These are phyloP conservation scores for Wickerhamomyces tratensis DNA, from an alignment of 805 yeast genomes.

Conservation along the genomic window DNA sequence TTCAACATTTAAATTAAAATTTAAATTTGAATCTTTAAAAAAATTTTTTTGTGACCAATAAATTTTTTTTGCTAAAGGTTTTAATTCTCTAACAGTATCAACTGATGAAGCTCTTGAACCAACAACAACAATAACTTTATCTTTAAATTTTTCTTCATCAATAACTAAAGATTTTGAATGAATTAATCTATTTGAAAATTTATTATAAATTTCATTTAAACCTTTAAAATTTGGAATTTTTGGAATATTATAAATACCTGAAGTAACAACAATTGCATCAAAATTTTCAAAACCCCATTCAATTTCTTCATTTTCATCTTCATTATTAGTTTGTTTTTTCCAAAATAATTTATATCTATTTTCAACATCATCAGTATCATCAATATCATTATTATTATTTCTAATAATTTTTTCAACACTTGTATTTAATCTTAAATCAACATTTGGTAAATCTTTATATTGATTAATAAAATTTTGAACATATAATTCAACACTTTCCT, in stretches of 20 bases:
- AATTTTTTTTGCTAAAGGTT: slow-evolving; percentile 18
- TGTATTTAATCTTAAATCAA: background rate
- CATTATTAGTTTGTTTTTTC: slow-evolving; percentile 5
- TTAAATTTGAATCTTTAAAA: background rate
- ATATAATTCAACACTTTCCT: background rate
- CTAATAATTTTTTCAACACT: background rate
- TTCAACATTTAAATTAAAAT: background rate
- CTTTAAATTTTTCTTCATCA: slow-evolving; percentile 25
- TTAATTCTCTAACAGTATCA: slow-evolving; percentile 32
- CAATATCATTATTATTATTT: background rate
- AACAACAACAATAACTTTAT: slow-evolving; percentile 30
- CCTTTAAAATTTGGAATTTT: slow-evolving; percentile 29
- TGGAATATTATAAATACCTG: slow-evolving; percentile 53
- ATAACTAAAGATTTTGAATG: slow-evolving; percentile 26
- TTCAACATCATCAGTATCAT: background rate
- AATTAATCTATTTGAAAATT: slow-evolving; percentile 25
- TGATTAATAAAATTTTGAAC: background rate
- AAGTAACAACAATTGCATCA: slow-evolving; percentile 48
- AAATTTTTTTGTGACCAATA: slow-evolving; percentile 1
- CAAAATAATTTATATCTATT: slow-evolving; percentile 19
- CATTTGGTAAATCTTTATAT: background rate
- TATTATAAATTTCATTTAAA: slow-evolving; percentile 31
- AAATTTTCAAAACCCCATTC: slow-evolving; percentile 33
- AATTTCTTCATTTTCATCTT: slow-evolving; percentile 2
- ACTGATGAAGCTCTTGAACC: slow-evolving; percentile 34